These are phyloP conservation scores for Yarrowia alimentaria DNA, from an alignment of 805 yeast species.

Conservation along the genomic window DNA sequence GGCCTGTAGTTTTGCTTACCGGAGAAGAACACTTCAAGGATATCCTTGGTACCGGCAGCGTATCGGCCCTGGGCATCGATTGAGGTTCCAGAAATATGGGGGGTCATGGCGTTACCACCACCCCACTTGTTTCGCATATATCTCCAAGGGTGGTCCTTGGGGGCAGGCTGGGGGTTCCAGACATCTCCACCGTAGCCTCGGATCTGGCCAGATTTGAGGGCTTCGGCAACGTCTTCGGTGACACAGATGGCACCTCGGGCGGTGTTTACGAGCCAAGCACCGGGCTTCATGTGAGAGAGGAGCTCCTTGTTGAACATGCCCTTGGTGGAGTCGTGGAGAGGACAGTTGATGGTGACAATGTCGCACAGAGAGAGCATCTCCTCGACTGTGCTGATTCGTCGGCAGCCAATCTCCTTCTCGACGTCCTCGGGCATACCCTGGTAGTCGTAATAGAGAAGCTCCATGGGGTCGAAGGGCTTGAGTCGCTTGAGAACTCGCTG, in stretches of 20 bases:
- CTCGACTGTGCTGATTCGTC: conserved; percentile 43
- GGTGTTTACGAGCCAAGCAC: conserved; percentile 54
- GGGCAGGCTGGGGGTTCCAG: conserved; percentile 44
- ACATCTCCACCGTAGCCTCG: conserved; percentile 58
- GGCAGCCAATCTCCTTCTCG: conserved; percentile 49
- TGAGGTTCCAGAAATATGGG: conserved; percentile 76
- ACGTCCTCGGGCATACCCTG: conserved; percentile 42
- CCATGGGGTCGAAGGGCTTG: conserved; percentile 49
- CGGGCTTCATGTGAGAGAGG: conserved; percentile 46
- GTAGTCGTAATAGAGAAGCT: conserved; percentile 55
- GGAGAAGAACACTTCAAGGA: conserved; percentile 60
- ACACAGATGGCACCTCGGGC: conserved; percentile 65
- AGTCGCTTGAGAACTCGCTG: conserved; percentile 53
- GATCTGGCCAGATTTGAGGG: conserved; percentile 52
- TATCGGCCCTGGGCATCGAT: conserved; percentile 77
- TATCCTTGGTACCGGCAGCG: conserved; percentile 64
- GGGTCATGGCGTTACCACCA: conserved; percentile 83
- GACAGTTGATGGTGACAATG: conserved; percentile 22
- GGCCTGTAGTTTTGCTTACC: conserved; percentile 67
- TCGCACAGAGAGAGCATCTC: conserved; percentile 16
- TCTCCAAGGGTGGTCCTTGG: conserved; percentile 76
- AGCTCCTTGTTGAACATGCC: conserved; percentile 24
- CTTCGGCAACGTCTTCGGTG: conserved; percentile 49
- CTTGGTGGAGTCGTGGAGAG: conserved; percentile 25
- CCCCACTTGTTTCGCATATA: conserved; percentile 60